Evolutionary conservation across 2,329 filamentous ascomycete genomes (phyloP).

Genomic region (Cucurbitaria berberidis): DNA sequence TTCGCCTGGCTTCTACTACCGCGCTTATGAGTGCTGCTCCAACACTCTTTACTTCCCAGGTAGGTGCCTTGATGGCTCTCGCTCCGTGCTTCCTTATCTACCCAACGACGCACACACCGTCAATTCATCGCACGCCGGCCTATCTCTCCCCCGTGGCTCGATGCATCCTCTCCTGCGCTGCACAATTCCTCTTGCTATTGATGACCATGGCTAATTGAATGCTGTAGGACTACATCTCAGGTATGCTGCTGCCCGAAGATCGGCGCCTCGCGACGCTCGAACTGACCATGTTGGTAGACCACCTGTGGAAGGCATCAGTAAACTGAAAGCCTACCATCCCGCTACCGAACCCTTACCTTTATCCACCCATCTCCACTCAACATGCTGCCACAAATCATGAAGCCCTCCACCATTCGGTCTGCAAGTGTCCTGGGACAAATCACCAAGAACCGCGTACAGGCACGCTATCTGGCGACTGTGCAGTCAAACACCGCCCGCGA

Average conservation of each 20-base stretch:
- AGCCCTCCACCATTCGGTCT: slow-evolving; percentile 56
- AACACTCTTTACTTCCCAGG: slow-evolving; percentile 61
- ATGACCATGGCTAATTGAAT: slow-evolving; percentile 45
- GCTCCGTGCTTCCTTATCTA: slow-evolving; percentile 36
- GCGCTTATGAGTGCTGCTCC: slow-evolving; percentile 58
- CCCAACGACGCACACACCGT: slow-evolving; percentile 35
- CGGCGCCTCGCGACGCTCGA: slow-evolving; percentile 17
- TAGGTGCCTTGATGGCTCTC: slow-evolving; percentile 44
- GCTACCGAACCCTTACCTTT: slow-evolving; percentile 11
- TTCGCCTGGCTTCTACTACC: slow-evolving; percentile 32
- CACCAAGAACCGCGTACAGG: slow-evolving; percentile 52
- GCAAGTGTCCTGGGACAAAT: slow-evolving; percentile 54
- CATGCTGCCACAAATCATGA: slow-evolving; percentile 64
- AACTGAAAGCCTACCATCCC: slow-evolving; percentile 56
- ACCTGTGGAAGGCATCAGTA: slow-evolving; percentile 71
- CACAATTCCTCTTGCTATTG: slow-evolving; percentile 4
- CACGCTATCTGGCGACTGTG: slow-evolving; percentile 68
- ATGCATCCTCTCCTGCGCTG: slow-evolving; percentile 11
- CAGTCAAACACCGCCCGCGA: slow-evolving; percentile 72
- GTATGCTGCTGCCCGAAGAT: slow-evolving; percentile 47
- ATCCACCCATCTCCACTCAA: slow-evolving; percentile 41
- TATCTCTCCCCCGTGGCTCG: slow-evolving; percentile 8
- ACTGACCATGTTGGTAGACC: slow-evolving; percentile 55
- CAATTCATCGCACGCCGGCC: slow-evolving; percentile 29
- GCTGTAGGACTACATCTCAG: slow-evolving; percentile 68